A percentile compares a stretch with the other conserved stretches of the same genome.
Evolutionary conservation across 2,329 filamentous ascomycete species (phyloP).

Genomic region (Phoma sp.): DNA sequence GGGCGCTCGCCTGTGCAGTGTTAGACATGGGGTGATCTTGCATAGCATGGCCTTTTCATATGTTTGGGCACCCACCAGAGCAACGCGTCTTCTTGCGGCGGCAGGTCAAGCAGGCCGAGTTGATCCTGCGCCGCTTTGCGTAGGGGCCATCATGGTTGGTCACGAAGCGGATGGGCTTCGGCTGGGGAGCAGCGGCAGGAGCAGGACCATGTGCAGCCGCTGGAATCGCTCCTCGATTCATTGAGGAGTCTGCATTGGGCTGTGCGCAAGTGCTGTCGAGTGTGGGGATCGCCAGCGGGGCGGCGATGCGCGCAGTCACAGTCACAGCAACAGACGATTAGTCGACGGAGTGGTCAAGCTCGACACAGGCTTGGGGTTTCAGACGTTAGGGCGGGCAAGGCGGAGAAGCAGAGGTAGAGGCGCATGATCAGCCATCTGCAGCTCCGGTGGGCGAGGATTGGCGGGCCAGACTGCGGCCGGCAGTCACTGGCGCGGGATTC

Average conservation of each 20-base stretch:
- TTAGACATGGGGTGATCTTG: constrained; percentile 7
- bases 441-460: constrained; percentile 8
- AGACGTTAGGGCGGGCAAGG: background rate
- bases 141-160: constrained; percentile 51
- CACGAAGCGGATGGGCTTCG: constrained; percentile 51
- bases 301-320: background rate
- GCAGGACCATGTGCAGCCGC: constrained; percentile 21
- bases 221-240: constrained; percentile 41
- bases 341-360: constrained; percentile 14
- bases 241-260: constrained; percentile 30
- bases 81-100: constrained; percentile 58
- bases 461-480: constrained; percentile 12
- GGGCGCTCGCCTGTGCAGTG: constrained; percentile 45
- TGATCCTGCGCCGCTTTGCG: constrained; percentile 50
- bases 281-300: constrained; percentile 21
- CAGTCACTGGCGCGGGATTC: constrained; percentile 1
- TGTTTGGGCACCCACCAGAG: constrained; percentile 41
- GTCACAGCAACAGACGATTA: background rate
- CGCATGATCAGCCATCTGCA: constrained; percentile 27
- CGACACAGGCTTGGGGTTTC: background rate
- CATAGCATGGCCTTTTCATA: background rate
- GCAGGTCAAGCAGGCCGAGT: constrained; percentile 55
- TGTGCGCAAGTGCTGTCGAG: constrained; percentile 13
- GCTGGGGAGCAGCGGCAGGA: constrained; percentile 34
- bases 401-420: constrained; percentile 20